Base-by-base conservation (phyloP, 495 filamentous ascomycete genomes). In the Friedmanniomyces simplex region DNA sequence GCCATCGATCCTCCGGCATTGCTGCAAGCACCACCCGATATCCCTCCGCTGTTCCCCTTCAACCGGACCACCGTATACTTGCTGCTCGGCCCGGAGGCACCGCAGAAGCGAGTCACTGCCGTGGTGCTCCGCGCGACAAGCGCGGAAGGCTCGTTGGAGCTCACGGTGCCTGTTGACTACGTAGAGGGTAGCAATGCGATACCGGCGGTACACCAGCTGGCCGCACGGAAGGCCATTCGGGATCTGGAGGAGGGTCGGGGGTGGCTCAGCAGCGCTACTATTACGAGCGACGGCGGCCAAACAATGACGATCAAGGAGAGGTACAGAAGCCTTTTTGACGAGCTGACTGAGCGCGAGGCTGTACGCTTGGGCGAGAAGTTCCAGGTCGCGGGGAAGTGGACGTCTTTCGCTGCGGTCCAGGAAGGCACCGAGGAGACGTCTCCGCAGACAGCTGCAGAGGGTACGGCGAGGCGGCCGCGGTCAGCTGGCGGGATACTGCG, bases 161-260 rank as follows among this genome's bases (percentile, higher is more conserved):
- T 86, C 24, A 74, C 78, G 50, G 82, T 89, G 22, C 82, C 84
- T 0, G 73, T 88, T n/a, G 39, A 43, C 13, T 16, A 43, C 13
- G 4, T 43, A 2, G 68, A 75, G 12, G 59, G 70, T 8, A 64
- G 82, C 0, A 59, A 72, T 0, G 70, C 69, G 41, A 76, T 73
- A 2, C 71, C 82, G 54, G 86, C 79, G 0, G 79, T 89, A 52
- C 84, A 89, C 63, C 81, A 84, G 58, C 77, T 89, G 1, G 83
- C 83, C 1, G 83, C 83, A 0, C 78, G 78, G 50, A 86, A 85
- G 65, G 81, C 82, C 1, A 71, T 84, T 18, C 67, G 76, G 24
- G 86, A 88, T 52, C 75, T 89, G 0, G 84, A 88, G 66, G 81
- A 86, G 65, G 78, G 74, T 3, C 74, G 81, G 26, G 82, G 85